Conservation (phyloP, 148 eudicot species). For the Silene latifolia region DNA sequence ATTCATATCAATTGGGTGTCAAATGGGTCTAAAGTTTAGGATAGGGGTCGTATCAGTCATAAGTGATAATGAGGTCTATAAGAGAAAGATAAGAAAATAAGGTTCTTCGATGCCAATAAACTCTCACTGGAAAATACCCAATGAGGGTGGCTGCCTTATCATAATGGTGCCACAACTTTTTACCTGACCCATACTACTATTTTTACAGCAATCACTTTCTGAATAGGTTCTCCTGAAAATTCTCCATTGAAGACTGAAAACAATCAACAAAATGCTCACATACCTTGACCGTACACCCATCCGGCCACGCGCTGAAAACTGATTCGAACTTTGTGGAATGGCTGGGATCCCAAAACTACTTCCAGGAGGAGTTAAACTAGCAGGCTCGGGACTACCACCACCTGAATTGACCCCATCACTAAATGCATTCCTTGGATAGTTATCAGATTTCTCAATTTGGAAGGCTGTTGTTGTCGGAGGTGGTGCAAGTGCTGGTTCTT, state of each 20-base stretch:
- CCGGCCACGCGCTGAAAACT: constrained; percentile 85
- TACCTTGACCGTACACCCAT: constrained; percentile 88
- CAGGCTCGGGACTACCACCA: constrained; percentile 41
- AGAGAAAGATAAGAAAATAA: neutral
- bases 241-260: neutral
- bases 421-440: constrained; percentile 44
- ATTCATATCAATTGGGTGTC: too few relatives aligned
- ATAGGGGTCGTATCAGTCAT: too few relatives aligned
- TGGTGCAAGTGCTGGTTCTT: constrained; percentile 73
- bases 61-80: too few relatives aligned
- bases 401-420: constrained; percentile 34
- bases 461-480: constrained; percentile 73
- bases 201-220: neutral
- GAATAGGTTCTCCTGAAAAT: neutral
- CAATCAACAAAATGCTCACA: constrained; percentile 11
- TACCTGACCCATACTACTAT: neutral
- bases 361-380: constrained; percentile 41
- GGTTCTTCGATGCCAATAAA: neutral
- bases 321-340: constrained; percentile 67
- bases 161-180: neutral
- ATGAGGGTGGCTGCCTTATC: neutral
- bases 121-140: too few relatives aligned
- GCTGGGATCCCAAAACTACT: constrained; percentile 71
- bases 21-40: too few relatives aligned
- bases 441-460: constrained; percentile 54